Evolutionary conservation across 208 protist species (phyloP).

Genomic region (Wallacemonas sp.): DNA sequence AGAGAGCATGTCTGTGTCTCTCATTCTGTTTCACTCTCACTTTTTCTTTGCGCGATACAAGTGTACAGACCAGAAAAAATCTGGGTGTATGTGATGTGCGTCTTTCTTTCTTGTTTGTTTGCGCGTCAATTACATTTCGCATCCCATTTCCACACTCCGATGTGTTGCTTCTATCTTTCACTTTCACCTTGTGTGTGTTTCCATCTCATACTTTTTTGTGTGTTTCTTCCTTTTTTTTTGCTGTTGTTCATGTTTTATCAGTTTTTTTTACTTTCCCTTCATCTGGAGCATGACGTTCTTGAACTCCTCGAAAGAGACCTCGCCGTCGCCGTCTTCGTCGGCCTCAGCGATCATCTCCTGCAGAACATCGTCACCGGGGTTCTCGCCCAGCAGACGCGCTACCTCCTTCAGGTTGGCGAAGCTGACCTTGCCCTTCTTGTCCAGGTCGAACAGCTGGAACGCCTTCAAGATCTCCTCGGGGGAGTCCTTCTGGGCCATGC

Average conservation of each 20-base stretch:
- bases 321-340: conserved; percentile 95
- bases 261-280: conserved; percentile 69
- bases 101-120: no score
- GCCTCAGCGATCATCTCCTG: conserved; percentile 98
- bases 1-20: background rate
- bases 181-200: background rate
- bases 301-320: conserved; percentile 96
- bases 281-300: conserved; percentile 95
- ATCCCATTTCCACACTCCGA: no score
- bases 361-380: conserved; percentile 96
- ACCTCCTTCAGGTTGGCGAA: conserved; percentile 98
- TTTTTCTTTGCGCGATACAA: no score
- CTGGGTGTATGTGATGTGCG: no score
- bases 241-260: conserved; percentile 11
- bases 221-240: conserved; percentile 8
- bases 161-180: no score
- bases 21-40: background rate
- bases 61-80: no score
- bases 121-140: no score
- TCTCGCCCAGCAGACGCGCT: conserved; percentile 95
- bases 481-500: conserved; percentile 92
- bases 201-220: background rate
- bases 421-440: conserved; percentile 95
- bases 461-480: conserved; percentile 95
- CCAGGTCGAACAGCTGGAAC: conserved; percentile 96